Base-by-base conservation (phyloP, 116 monocot genomes). In the Trichopus zeylanicus region DNA sequence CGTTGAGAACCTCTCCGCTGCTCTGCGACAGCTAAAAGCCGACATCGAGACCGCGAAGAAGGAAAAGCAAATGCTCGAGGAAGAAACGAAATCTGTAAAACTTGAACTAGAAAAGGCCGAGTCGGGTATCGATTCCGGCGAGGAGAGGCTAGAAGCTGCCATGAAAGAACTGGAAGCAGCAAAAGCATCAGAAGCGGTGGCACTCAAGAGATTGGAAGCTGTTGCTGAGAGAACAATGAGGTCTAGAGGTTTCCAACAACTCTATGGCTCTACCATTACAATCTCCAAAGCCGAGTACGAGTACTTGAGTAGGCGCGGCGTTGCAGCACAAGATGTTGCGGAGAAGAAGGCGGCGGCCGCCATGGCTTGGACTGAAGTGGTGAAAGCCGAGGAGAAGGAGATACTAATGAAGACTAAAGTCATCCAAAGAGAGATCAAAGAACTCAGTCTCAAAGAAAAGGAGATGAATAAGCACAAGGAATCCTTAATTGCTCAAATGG, bases 211-310 rank as follows among this genome's bases (percentile, higher is more conserved):
- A 57, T 57, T 97, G 65, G 76, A 59, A 52, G 51, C 4, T 12
- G 62, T 42, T 20, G 37, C 51, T 3, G 78, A 80, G 65, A 74
- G 70, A 52, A 63, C 62, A 10, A 58, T 67, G 60, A 57, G 35
- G 29, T 29, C 7, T 3, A 78, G 92, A 68, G 73, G 57, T 42
- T 58, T 65, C 18, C 22, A 32, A 30, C 21, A 47, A 29, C 27
- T 16, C 9, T 29, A 28, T 5, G 38, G 35, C 9, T 57, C 73
- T 1, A 56, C 60, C 3, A 66, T 93, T 34, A 74, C 76, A 2
- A 68, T 88, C 19, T 77, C 85, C 9, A 61, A 55, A 26, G 51
- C 59, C 19, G 93, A 93, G 63, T 77, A 93, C 30, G 81, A 92
- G 5, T 92, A 92, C 42, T 65, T 93, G 59, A 74, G 19, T 0